These are phyloP conservation scores for Aspergillus cavernicola DNA, from an alignment of 495 filamentous ascomycete species.

Conservation along the genomic window DNA sequence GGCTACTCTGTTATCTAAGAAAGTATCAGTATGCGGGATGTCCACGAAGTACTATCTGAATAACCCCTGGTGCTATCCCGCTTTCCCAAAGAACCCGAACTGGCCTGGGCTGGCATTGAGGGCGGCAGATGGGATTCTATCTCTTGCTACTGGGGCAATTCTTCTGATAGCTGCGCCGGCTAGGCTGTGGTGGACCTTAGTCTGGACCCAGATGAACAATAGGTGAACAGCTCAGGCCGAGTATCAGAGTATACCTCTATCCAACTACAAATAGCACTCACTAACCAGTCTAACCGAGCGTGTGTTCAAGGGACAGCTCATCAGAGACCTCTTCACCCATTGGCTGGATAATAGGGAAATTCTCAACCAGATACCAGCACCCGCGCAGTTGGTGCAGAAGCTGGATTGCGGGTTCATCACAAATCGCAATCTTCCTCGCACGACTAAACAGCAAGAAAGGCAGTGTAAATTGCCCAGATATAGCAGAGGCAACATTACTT, in stretches of 20 bases:
- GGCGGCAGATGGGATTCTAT: not conserved
- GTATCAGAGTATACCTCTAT: not conserved
- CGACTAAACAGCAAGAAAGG: not conserved
- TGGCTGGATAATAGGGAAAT: not conserved
- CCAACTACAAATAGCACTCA: not conserved
- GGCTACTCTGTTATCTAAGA: not conserved
- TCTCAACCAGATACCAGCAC: not conserved
- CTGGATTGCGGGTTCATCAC: no score
- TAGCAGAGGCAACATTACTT: no score
- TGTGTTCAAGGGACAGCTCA: not conserved
- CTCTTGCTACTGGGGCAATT: not conserved
- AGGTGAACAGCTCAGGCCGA: not conserved
- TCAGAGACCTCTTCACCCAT: not conserved
- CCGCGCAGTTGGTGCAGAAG: no score
- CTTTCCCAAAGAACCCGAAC: not conserved
- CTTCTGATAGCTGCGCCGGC: not conserved
- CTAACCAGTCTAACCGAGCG: not conserved
- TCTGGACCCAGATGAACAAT: not conserved
- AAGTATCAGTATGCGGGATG: not conserved
- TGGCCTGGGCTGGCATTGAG: not conserved
- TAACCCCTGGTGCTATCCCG: not conserved
- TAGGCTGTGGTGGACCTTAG: not conserved
- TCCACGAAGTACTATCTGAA: not conserved
- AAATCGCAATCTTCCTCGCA: not conserved
- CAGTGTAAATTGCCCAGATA: not conserved